phyloP scores from a whole-genome alignment of 177 flowering plant genomes.

The Vitis hybrid region DNA sequence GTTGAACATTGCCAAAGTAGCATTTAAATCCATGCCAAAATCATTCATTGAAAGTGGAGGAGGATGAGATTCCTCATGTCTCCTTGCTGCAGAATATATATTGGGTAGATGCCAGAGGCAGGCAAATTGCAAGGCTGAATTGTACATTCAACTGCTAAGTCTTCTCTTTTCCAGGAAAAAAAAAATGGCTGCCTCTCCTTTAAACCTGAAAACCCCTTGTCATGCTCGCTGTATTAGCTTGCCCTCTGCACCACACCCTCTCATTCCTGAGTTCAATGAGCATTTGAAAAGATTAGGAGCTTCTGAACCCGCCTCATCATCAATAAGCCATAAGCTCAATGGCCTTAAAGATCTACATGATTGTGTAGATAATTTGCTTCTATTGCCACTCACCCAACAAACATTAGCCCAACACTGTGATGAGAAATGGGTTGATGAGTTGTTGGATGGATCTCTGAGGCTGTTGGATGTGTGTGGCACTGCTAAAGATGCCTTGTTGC shows the following conservation, averaged over 20 bases:
- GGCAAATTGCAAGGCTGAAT: not conserved
- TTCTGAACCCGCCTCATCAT: slow-evolving; percentile 24
- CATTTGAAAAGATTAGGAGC: slow-evolving; percentile 17
- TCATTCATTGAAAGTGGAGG: not conserved
- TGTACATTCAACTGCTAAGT: not conserved
- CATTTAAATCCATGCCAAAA: slow-evolving; percentile 3
- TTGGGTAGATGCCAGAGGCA: not conserved
- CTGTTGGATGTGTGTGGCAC: slow-evolving; percentile 33
- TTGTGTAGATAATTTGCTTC: slow-evolving; percentile 29
- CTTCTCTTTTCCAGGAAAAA: not conserved
- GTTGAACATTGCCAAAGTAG: slow-evolving; percentile 1
- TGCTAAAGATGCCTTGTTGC: slow-evolving; percentile 31
- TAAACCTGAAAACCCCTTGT: slow-evolving; percentile 13
- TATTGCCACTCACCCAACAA: slow-evolving; percentile 27
- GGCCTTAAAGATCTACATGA: slow-evolving; percentile 30
- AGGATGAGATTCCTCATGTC: slow-evolving; percentile 16
- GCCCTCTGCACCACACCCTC: slow-evolving; percentile 28
- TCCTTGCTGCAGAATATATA: not conserved
- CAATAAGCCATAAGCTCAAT: slow-evolving; percentile 15
- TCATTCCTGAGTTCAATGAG: slow-evolving; percentile 13
- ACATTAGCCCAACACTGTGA: slow-evolving; percentile 12
- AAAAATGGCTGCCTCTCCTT: slow-evolving; percentile 12
- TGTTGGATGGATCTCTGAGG: slow-evolving; percentile 38
- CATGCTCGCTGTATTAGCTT: slow-evolving; percentile 32
- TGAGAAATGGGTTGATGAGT: slow-evolving; percentile 14